Evolutionary conservation across 129 eudicot genomes (phyloP), one percentile per base, ranked within the genome.

Genomic region (Centaurea solstitialis): DNA sequence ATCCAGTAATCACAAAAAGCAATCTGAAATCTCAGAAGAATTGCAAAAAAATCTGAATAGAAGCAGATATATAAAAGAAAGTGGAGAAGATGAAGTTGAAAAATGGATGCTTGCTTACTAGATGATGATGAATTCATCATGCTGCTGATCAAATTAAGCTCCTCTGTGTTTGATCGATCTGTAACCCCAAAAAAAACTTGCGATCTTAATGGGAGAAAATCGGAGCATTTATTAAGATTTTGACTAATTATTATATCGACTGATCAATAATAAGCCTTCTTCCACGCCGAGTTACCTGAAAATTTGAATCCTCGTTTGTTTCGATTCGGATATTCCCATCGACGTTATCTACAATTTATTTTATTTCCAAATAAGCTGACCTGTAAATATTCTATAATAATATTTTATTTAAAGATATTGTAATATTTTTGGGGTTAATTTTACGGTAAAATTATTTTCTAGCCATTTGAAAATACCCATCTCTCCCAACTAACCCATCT

Each of bases 81-180:
- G 30, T 26, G 30, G 30, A 26, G 30, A 26, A 26, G 30, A 26
- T 26, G 1, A 26, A 26, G 30, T 26, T 2, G 1, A 26, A 33
- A 33, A 33, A 4, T 33, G 37, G 84, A 74, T 72, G 79, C n/a
- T n/a, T n/a, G 30, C 80, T 81, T 81, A 81, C 85, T 30, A 17
- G 85, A 68, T 74, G 85, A 81, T 9, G 85, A 68, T 74, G 85
- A 81, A 74, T 15, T 74, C 85, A 81, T 81, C 30, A 26, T 26
- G 30, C 30, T 26, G 76, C 10, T 75, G 83, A 53, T 79, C 2
- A 33, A 33, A 33, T 41, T 17, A 57, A 57, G 17, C 67, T 21
- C 45, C 21, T 15, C 66, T 74, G 9, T 17, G 69, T 64, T 64
- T 72, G 30, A 72, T 71, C 47, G 79, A 57, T 59, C 79, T 35